Evolutionary conservation across 768 basidiomycete genomes (phyloP).

Genomic region (Tylopilus sp.): DNA sequence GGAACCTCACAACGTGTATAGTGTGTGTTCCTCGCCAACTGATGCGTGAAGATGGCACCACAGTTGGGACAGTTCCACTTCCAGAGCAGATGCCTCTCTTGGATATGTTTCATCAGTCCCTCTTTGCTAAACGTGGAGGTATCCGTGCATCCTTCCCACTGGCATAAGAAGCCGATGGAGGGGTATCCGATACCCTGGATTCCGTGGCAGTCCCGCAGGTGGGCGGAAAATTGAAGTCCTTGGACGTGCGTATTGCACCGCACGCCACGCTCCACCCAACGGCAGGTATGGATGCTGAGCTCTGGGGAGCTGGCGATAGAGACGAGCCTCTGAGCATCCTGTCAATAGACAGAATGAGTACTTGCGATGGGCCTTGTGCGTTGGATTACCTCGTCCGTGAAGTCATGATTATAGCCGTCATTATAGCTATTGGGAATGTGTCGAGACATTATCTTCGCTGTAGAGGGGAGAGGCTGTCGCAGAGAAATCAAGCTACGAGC

Average conservation of each 20-base stretch:
- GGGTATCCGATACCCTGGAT: constrained; percentile 9
- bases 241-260: constrained; percentile 16
- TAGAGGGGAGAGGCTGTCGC: neutral
- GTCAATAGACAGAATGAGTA: constrained; percentile 11
- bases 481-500: neutral
- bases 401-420: constrained; percentile 28
- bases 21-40: constrained; percentile 20
- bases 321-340: constrained; percentile 25
- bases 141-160: constrained; percentile 25
- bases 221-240: constrained; percentile 13
- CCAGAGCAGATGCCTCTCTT: constrained; percentile 26
- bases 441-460: constrained; percentile 18
- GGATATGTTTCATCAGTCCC: constrained; percentile 23
- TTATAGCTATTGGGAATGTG: constrained; percentile 7
- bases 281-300: constrained; percentile 22
- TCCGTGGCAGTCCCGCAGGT: constrained; percentile 22
- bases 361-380: neutral
- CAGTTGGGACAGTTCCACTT: constrained; percentile 24
- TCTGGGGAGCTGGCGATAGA: constrained; percentile 29
- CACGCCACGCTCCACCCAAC: constrained; percentile 15
- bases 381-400: constrained; percentile 27
- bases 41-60: constrained; percentile 14
- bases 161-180: constrained; percentile 14
- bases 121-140: constrained; percentile 16
- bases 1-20: constrained; percentile 6